Conservation (phyloP, 148 eudicot genomes). For the Salicornia ramosissima region DNA sequence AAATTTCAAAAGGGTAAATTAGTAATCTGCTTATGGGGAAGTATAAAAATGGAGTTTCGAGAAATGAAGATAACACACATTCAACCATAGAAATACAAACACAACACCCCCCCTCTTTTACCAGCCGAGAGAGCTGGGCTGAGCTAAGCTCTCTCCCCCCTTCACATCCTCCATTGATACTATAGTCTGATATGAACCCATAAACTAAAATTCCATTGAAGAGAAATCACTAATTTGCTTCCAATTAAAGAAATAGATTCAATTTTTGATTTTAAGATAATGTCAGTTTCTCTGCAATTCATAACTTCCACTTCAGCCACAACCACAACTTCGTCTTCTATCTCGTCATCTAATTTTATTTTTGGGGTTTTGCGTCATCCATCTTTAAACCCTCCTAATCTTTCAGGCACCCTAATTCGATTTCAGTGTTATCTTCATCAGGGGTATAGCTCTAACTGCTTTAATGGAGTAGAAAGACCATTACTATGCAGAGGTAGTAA, state of each 20-base stretch:
- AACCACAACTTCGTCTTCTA: neutral
- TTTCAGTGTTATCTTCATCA: slow-evolving; percentile 1
- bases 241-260: neutral
- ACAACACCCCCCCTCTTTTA: neutral
- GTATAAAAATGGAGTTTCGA: neutral
- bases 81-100: neutral
- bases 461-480: neutral
- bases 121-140: neutral
- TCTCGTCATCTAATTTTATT: slow-evolving; percentile 7
- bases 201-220: neutral
- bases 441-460: slow-evolving; percentile 1
- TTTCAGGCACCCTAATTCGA: neutral
- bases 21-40: neutral
- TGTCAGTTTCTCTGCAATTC: slow-evolving; percentile 8
- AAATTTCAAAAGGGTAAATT: neutral
- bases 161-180: neutral
- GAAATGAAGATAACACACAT: neutral
- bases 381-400: slow-evolving; percentile 13
- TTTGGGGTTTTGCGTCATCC: neutral
- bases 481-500: neutral
- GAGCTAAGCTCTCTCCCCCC: neutral
- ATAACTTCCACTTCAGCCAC: neutral
- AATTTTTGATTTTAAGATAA: neutral
- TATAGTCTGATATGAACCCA: neutral
- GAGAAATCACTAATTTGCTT: neutral